phyloP scores from a whole-genome alignment of 192 early-diverging fungal genomes.

The Funneliformis geosporum region DNA sequence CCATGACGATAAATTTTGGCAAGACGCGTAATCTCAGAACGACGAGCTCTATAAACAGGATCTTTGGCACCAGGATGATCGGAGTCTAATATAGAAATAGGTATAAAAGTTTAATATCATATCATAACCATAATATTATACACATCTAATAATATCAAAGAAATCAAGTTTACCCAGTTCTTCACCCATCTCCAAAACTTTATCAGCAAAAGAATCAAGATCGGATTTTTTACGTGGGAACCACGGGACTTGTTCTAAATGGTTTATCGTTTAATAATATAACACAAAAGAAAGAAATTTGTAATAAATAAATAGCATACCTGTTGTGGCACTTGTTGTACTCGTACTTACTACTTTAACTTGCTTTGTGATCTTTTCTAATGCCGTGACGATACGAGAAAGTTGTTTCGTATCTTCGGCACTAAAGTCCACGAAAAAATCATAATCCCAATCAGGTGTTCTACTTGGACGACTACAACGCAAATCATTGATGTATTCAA shows the following conservation, averaged over 20 bases:
- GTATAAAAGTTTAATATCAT: too few relatives aligned
- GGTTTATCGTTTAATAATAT: background rate
- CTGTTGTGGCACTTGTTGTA: slow-evolving; percentile 38
- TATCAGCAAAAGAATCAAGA: slow-evolving; percentile 89
- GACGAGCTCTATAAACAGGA: slow-evolving; percentile 77
- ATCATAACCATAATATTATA: too few relatives aligned
- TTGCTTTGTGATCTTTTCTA: slow-evolving; percentile 70
- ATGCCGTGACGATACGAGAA: slow-evolving; percentile 55
- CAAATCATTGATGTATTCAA: background rate
- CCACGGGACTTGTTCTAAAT: slow-evolving; percentile 70
- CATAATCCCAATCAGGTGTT: slow-evolving; percentile 78
- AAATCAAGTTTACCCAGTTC: slow-evolving; percentile 57
- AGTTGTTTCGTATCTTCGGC: slow-evolving; percentile 65
- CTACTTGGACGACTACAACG: slow-evolving; percentile 70
- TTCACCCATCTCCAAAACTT: slow-evolving; percentile 90
- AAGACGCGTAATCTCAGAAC: slow-evolving; percentile 79
- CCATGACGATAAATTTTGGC: slow-evolving; percentile 79
- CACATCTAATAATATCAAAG: background rate
- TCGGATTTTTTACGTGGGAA: slow-evolving; percentile 93
- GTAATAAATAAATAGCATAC: slow-evolving; percentile 32
- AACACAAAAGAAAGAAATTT: background rate
- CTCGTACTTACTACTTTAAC: slow-evolving; percentile 66
- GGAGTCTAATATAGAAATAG: slow-evolving; percentile 50
- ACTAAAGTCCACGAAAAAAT: slow-evolving; percentile 93
- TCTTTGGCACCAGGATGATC: slow-evolving; percentile 96